Conservation (phyloP, 2,329 filamentous ascomycete species). For the Hirsutella minnesotensis region DNA sequence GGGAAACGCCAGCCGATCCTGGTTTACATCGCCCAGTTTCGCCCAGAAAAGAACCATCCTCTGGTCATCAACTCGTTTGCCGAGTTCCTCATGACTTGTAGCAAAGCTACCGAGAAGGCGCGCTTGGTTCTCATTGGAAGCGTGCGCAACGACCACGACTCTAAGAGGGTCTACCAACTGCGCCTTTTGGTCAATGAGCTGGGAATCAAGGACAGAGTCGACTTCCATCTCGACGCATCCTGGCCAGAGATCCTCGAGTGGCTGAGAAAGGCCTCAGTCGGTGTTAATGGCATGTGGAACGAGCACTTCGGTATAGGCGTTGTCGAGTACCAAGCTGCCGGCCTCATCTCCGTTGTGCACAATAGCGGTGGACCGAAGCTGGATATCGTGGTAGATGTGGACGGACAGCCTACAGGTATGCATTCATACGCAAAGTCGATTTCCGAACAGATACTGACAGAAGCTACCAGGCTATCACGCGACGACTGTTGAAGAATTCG, state of each 20-base stretch:
- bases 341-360: constrained; percentile 85
- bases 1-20: constrained; percentile 57
- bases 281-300: constrained; percentile 99
- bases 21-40: constrained; percentile 93
- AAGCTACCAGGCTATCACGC: constrained; percentile 63
- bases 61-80: constrained; percentile 79
- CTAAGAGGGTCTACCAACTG: constrained; percentile 77
- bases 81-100: constrained; percentile 50
- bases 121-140: constrained; percentile 79
- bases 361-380: constrained; percentile 84
- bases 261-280: constrained; percentile 65
- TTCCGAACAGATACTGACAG: not conserved
- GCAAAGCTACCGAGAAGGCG: constrained; percentile 39
- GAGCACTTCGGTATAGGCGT: constrained; percentile 98
- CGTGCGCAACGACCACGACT: constrained; percentile 74
- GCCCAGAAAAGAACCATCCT: constrained; percentile 91
- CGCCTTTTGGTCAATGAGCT: constrained; percentile 79
- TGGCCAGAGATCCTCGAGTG: constrained; percentile 81
- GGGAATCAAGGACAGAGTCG: constrained; percentile 68
- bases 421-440: constrained; percentile 3
- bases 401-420: constrained; percentile 66
- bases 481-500: constrained; percentile 66
- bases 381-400: constrained; percentile 78
- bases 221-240: constrained; percentile 80
- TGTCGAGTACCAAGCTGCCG: constrained; percentile 94